These are phyloP conservation scores for Sicyos baderoa DNA, from an alignment of 306 rosid genomes.

Conservation along the genomic window DNA sequence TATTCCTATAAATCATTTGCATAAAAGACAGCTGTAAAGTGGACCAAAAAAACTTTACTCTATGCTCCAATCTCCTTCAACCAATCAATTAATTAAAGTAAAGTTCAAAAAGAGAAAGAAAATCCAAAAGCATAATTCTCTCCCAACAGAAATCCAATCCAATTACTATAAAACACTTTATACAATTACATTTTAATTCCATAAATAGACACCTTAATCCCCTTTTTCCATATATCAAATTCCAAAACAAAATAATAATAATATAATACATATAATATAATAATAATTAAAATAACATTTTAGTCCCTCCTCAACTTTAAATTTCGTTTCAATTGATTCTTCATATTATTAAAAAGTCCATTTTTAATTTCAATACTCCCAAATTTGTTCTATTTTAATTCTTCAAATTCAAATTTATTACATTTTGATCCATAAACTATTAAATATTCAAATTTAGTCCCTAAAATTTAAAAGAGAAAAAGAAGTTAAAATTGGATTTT, in stretches of 20 bases:
- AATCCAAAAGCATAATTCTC: neutral
- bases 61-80: neutral
- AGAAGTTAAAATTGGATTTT: too few species aligned
- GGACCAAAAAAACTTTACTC: neutral
- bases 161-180: neutral
- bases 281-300: too few species aligned
- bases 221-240: neutral
- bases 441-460: too few species aligned
- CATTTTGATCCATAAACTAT: too few species aligned
- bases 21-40: neutral
- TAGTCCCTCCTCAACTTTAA: too few species aligned
- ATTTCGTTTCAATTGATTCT: too few species aligned
- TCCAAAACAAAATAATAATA: neutral
- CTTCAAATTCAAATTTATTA: too few species aligned
- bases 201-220: neutral
- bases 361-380: too few species aligned
- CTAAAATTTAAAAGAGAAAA: too few species aligned
- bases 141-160: neutral
- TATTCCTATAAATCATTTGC: neutral
- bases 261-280: neutral
- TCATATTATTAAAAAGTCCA: too few species aligned
- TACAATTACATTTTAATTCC: neutral
- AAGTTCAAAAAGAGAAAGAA: neutral
- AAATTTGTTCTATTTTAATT: too few species aligned
- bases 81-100: constrained; percentile 2